Conservation (phyloP, 768 basidiomycete species). For the Rhizopogon vesiculosus region DNA sequence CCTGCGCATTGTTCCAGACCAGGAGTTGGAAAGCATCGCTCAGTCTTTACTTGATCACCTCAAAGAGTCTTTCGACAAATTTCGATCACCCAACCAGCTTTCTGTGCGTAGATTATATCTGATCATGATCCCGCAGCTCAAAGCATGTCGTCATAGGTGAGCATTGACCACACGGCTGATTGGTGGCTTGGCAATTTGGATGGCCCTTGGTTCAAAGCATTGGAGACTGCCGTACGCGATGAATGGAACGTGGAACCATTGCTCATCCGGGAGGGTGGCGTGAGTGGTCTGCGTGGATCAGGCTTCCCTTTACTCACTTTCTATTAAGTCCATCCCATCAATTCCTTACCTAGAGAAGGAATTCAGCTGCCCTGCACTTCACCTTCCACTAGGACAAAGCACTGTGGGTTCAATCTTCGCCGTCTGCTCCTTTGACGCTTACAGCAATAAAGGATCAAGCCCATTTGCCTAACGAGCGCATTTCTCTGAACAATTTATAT, state of each 20-base stretch:
- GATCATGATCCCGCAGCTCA: background rate
- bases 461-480: conserved; percentile 90
- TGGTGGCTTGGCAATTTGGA: conserved; percentile 96
- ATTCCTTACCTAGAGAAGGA: conserved; percentile 92
- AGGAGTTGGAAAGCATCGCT: conserved; percentile 69
- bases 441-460: conserved; percentile 65
- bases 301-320: background rate
- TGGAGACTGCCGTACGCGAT: conserved; percentile 76
- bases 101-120: conserved; percentile 37
- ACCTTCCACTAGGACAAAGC: conserved; percentile 93
- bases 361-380: conserved; percentile 84
- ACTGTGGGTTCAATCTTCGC: conserved; percentile 45
- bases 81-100: conserved; percentile 69
- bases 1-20: conserved; percentile 92
- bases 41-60: conserved; percentile 58
- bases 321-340: conserved; percentile 80
- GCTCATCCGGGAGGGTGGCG: conserved; percentile 90
- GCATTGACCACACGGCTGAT: conserved; percentile 78
- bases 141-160: conserved; percentile 43
- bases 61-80: conserved; percentile 45
- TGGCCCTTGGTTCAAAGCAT: conserved; percentile 79
- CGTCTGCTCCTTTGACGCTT: background rate
- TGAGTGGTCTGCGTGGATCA: conserved; percentile 32
- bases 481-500: conserved; percentile 76
- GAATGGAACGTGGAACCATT: conserved; percentile 88